Evolutionary conservation across 75 land plant genomes (phyloP).

Genomic region (Pinus albicaulis): DNA sequence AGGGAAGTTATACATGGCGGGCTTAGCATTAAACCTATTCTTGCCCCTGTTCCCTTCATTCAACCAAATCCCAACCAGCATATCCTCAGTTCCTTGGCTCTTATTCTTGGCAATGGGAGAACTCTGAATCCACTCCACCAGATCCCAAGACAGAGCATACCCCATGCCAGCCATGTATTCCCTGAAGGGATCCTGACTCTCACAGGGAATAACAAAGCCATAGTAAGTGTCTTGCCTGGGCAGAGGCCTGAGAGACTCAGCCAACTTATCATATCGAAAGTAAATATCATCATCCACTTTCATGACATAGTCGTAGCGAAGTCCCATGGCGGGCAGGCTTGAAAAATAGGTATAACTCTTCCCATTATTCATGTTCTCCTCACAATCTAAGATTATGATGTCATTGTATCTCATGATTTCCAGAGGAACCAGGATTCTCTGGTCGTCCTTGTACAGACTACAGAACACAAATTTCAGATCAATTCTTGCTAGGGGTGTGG

Average conservation of each 20-base stretch:
- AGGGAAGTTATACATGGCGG: conserved; percentile 79
- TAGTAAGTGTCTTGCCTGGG: conserved; percentile 77
- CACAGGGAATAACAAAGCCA: conserved; percentile 65
- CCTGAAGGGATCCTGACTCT: conserved; percentile 39
- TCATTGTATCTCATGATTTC: conserved; percentile 52
- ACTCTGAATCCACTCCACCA: conserved; percentile 60
- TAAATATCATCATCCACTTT: conserved; percentile 82
- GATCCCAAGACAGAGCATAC: conserved; percentile 82
- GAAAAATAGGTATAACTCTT: conserved; percentile 79
- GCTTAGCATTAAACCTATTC: conserved; percentile 59
- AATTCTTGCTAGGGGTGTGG: conserved; percentile 20
- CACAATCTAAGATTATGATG: conserved; percentile 52
- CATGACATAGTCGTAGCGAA: conserved; percentile 77
- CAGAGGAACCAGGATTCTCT: conserved; percentile 40
- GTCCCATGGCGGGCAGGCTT: conserved; percentile 38
- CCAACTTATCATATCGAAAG: conserved; percentile 43
- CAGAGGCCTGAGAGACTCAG: conserved; percentile 31
- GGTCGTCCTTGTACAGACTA: conserved; percentile 35
- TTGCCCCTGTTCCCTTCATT: conserved; percentile 46
- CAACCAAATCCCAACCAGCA: conserved; percentile 56
- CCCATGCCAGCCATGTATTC: conserved; percentile 90
- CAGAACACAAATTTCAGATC: conserved; percentile 62
- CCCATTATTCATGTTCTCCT: conserved; percentile 82
- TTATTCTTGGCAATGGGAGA: conserved; percentile 48
- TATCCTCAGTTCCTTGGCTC: conserved; percentile 61